These are phyloP conservation scores for Phaeosphaeria sp. DNA, from an alignment of 2,329 filamentous ascomycete species.

Conservation along the genomic window DNA sequence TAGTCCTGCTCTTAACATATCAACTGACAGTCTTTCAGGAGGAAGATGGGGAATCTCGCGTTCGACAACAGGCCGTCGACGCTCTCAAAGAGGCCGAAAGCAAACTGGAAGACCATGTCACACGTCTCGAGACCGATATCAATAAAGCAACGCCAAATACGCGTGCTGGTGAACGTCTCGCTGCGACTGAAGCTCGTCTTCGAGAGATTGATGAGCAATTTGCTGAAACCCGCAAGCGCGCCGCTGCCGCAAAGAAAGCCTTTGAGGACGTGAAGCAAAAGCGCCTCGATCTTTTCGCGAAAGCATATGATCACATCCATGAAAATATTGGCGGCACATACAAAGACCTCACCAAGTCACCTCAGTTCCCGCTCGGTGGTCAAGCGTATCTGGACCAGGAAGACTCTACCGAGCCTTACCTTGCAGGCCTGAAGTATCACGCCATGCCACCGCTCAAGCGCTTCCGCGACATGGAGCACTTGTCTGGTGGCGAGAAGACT, in stretches of 20 bases:
- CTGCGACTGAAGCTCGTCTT: conserved; percentile 82
- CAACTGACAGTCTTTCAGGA: conserved; percentile 56
- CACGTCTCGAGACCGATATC: conserved; percentile 75
- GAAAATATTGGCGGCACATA: conserved; percentile 95
- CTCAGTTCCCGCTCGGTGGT: conserved; percentile 92
- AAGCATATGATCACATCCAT: conserved; percentile 92
- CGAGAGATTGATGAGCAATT: conserved; percentile 88
- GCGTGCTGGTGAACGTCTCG: conserved; percentile 89
- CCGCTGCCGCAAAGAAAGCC: conserved; percentile 77
- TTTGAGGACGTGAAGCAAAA: conserved; percentile 83
- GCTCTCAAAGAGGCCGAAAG: conserved; percentile 64
- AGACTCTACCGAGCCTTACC: conserved; percentile 94
- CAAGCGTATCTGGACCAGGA: conserved; percentile 89
- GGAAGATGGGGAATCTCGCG: conserved; percentile 63
- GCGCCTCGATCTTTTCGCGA: conserved; percentile 91
- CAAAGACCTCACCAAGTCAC: conserved; percentile 88
- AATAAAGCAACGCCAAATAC: conserved; percentile 97
- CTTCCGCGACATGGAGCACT: conserved; percentile 98
- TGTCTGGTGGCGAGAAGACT: conserved; percentile 97
- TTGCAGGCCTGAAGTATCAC: conserved; percentile 96
- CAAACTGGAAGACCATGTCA: conserved; percentile 77
- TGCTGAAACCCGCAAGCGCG: conserved; percentile 78
- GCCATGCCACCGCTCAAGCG: conserved; percentile 98
- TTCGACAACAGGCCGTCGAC: conserved; percentile 23
- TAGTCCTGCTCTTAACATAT: neutral